A percentile compares a stretch with the other conserved stretches of the same genome.
phyloP scores from a whole-genome alignment of 2,329 filamentous ascomycete species.

The Tolypocladium ophioglossoides region DNA sequence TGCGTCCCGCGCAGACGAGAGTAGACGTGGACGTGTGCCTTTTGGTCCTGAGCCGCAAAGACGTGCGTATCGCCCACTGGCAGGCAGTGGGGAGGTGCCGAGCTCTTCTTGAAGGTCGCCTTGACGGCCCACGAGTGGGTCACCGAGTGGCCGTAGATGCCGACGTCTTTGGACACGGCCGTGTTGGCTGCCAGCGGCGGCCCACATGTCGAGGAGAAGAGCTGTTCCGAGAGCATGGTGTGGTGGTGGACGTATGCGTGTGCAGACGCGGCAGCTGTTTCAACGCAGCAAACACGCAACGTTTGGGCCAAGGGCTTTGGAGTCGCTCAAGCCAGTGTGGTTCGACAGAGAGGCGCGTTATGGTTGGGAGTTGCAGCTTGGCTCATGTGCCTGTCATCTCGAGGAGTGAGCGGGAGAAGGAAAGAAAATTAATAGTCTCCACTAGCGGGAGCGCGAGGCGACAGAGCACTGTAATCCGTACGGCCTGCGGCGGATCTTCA shows the following conservation, averaged over 20 bases:
- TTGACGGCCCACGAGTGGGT: slow-evolving; percentile 69
- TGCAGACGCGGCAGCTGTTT: not conserved
- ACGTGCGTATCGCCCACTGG: slow-evolving; percentile 74
- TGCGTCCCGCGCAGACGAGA: slow-evolving; percentile 73
- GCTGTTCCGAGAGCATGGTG: slow-evolving; percentile 48
- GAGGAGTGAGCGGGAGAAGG: not conserved
- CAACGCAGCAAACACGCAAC: not conserved
- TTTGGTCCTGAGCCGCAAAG: slow-evolving; percentile 84
- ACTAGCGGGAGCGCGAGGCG: not conserved
- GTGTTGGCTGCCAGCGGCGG: slow-evolving; percentile 50
- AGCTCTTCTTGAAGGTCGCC: slow-evolving; percentile 83
- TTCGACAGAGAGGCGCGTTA: not conserved
- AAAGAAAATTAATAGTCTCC: not conserved
- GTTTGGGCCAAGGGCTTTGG: not conserved
- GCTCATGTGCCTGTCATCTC: not conserved
- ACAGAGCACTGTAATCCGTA: not conserved
- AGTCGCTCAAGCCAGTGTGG: not conserved
- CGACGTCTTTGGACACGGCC: slow-evolving; percentile 64
- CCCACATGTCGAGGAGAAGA: slow-evolving; percentile 48
- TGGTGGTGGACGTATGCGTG: not conserved
- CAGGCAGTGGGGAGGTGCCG: slow-evolving; percentile 65
- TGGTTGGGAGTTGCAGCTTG: not conserved
- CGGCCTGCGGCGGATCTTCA: not conserved
- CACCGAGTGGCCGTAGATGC: slow-evolving; percentile 76
- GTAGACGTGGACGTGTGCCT: slow-evolving; percentile 90